Conservation (phyloP, 371 early-diverging fungal genomes). For the Mortierella sp. region DNA sequence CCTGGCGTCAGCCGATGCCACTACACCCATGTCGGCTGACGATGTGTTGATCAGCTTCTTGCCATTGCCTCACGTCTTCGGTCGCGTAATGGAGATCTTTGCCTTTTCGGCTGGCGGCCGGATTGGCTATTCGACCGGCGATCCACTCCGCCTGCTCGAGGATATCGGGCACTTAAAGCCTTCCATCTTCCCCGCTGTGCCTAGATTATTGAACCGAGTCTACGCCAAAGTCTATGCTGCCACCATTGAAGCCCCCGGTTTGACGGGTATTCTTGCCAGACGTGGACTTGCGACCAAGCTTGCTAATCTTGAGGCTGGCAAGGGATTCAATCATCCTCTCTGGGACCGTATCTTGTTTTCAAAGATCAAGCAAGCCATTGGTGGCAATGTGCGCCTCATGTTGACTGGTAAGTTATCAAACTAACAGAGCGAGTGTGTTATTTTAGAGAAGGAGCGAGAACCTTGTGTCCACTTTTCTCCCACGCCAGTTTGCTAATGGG, state of each 20-base stretch:
- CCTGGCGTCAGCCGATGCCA: slow-evolving; percentile 31
- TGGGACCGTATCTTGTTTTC: slow-evolving; percentile 96
- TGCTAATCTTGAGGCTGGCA: slow-evolving; percentile 69
- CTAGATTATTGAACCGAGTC: slow-evolving; percentile 92
- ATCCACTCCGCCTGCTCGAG: slow-evolving; percentile 80
- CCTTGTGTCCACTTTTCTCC: neutral
- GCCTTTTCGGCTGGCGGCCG: slow-evolving; percentile 67
- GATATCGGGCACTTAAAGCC: slow-evolving; percentile 89
- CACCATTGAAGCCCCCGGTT: slow-evolving; percentile 74
- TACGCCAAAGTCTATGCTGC: slow-evolving; percentile 83
- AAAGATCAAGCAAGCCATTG: slow-evolving; percentile 88
- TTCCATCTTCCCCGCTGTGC: slow-evolving; percentile 90
- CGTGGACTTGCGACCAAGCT: slow-evolving; percentile 74
- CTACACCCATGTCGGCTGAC: slow-evolving; percentile 45
- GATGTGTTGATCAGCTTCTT: slow-evolving; percentile 76
- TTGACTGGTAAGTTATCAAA: slow-evolving; percentile 67
- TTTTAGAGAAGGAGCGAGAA: neutral
- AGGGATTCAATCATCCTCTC: slow-evolving; percentile 77
- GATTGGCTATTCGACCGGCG: slow-evolving; percentile 91
- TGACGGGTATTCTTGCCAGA: slow-evolving; percentile 75
- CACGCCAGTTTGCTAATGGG: neutral
- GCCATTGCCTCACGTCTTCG: slow-evolving; percentile 94
- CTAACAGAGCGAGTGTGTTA: neutral
- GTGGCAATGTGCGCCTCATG: slow-evolving; percentile 89
- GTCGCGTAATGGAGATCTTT: slow-evolving; percentile 72